Evolutionary conservation across 371 early-diverging fungal species (phyloP).

Genomic region (Mucor racemosus): DNA sequence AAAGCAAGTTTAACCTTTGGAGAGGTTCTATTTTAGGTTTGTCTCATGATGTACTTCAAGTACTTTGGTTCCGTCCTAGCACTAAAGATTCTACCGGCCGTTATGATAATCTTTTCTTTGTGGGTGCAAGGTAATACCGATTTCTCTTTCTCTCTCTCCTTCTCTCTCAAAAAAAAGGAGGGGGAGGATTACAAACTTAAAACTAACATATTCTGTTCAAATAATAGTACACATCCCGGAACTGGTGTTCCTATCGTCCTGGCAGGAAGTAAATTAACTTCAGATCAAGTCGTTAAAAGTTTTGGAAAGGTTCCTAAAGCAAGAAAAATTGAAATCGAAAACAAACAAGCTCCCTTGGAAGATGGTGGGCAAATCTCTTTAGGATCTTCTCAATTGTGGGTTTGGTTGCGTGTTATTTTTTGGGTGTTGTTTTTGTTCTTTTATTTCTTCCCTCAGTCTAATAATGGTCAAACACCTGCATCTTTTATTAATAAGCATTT

Average conservation of each 20-base stretch:
- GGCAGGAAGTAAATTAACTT: constrained; percentile 60
- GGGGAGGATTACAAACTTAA: background rate
- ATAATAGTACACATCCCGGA: constrained; percentile 62
- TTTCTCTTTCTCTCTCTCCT: too few species aligned
- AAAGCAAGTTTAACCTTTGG: constrained; percentile 64
- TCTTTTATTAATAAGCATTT: constrained; percentile 42
- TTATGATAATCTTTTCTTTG: constrained; percentile 66
- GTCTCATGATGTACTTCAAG: constrained; percentile 62
- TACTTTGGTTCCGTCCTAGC: constrained; percentile 63
- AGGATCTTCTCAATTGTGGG: background rate
- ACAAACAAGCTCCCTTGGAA: background rate
- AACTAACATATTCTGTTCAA: background rate
- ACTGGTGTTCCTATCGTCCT: constrained; percentile 73
- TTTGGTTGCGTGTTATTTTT: background rate
- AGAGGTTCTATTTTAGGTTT: constrained; percentile 67
- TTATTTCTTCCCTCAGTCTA: constrained; percentile 13
- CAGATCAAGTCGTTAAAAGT: constrained; percentile 50
- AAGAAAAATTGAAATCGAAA: constrained; percentile 15
- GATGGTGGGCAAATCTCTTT: background rate
- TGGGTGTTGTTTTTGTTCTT: constrained; percentile 13
- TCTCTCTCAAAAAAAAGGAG: background rate
- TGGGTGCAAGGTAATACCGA: constrained; percentile 43
- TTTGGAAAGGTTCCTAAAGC: constrained; percentile 36
- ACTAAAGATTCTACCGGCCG: constrained; percentile 58
- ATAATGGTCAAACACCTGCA: constrained; percentile 31